A percentile compares a stretch with the other conserved stretches of the same genome.
phyloP scores from a whole-genome alignment of 202 grass and related monocot species.

The Zizania palustris region DNA sequence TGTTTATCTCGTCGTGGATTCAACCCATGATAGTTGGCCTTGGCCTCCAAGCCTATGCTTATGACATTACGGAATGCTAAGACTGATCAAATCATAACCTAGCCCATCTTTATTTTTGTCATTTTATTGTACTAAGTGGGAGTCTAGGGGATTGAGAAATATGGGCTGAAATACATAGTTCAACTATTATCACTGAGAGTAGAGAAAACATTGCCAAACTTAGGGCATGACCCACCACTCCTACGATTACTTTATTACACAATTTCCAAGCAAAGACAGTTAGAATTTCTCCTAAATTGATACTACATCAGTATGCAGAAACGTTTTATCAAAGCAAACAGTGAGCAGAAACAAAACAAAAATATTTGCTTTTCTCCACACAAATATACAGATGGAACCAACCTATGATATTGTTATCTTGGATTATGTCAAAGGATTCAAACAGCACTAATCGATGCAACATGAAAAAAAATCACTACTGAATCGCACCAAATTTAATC shows the following conservation, averaged over 20 bases:
- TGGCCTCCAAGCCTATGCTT: no score
- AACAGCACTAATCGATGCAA: conserved; percentile 13
- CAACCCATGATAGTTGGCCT: no score
- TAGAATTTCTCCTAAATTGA: background rate
- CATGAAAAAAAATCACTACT: background rate
- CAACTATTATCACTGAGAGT: background rate
- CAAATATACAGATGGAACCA: background rate
- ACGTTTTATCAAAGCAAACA: background rate
- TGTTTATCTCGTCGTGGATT: no score
- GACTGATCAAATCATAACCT: conserved; percentile 7
- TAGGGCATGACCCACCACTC: background rate
- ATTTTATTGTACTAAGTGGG: background rate
- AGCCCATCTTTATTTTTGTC: background rate
- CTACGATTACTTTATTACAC: background rate
- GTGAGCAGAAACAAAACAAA: background rate
- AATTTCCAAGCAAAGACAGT: background rate
- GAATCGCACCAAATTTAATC: background rate
- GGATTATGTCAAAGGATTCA: conserved; percentile 1
- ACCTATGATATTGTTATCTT: background rate
- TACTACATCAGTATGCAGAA: background rate
- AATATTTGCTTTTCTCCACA: background rate
- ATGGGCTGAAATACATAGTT: background rate
- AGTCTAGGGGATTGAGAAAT: background rate
- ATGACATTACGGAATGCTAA: no score
- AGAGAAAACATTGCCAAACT: background rate